phyloP scores from a whole-genome alignment of 2,329 filamentous ascomycete genomes.

The Didymosphaeria variabile region DNA sequence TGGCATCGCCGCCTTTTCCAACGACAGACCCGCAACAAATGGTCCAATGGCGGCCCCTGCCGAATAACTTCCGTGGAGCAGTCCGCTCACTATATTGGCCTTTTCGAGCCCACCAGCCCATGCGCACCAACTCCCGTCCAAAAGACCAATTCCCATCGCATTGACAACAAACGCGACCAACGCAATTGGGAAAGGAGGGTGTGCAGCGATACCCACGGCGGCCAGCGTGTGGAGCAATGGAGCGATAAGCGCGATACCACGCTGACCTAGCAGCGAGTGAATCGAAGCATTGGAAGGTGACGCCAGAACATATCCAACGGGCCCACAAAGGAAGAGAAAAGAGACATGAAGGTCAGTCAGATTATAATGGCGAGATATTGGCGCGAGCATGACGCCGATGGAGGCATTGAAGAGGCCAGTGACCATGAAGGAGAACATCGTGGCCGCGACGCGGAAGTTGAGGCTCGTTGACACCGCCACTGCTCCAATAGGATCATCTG shows the following conservation, averaged over 20 bases:
- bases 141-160: slow-evolving; percentile 51
- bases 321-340: slow-evolving; percentile 55
- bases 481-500: neutral
- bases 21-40: slow-evolving; percentile 42
- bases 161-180: slow-evolving; percentile 44
- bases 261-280: slow-evolving; percentile 54
- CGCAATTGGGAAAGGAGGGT: slow-evolving; percentile 45
- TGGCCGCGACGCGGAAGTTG: slow-evolving; percentile 56
- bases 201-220: slow-evolving; percentile 36
- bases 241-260: slow-evolving; percentile 53
- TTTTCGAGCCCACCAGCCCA: slow-evolving; percentile 54
- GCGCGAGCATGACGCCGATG: slow-evolving; percentile 47
- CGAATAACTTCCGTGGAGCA: slow-evolving; percentile 54
- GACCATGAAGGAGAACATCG: slow-evolving; percentile 67
- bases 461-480: slow-evolving; percentile 6
- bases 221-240: slow-evolving; percentile 50
- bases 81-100: slow-evolving; percentile 52
- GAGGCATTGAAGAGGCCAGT: slow-evolving; percentile 55
- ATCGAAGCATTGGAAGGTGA: slow-evolving; percentile 52
- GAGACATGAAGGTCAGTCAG: slow-evolving; percentile 57
- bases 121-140: slow-evolving; percentile 58
- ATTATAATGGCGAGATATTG: slow-evolving; percentile 52
- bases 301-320: slow-evolving; percentile 56
- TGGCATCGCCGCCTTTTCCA: slow-evolving; percentile 30
- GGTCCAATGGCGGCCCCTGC: slow-evolving; percentile 52